Evolutionary conservation across 2,329 filamentous ascomycete genomes (phyloP).

Genomic region (Raffaelea deltoideospora): DNA sequence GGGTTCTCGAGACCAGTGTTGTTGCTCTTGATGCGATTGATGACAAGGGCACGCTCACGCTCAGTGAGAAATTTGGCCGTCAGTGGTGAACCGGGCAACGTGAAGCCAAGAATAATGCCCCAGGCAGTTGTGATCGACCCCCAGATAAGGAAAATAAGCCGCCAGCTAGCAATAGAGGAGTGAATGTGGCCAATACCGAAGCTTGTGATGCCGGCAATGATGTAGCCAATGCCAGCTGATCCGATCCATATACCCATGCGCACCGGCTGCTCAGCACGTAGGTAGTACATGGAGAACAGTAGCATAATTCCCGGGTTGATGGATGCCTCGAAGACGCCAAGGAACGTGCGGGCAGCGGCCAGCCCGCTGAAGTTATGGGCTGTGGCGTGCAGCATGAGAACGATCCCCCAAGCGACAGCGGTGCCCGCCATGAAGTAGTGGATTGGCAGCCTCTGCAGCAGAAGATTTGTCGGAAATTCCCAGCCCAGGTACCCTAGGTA

Average conservation of each 20-base stretch:
- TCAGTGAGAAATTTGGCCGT: constrained; percentile 34
- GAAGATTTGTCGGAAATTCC: not conserved
- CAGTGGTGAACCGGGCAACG: constrained; percentile 41
- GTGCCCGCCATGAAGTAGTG: not conserved
- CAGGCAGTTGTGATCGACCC: constrained; percentile 40
- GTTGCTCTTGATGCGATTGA: constrained; percentile 37
- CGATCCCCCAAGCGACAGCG: not conserved
- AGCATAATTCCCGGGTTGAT: constrained; percentile 37
- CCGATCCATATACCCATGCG: constrained; percentile 45
- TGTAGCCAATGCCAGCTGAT: constrained; percentile 29
- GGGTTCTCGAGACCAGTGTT: constrained; percentile 45
- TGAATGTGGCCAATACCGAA: constrained; percentile 41
- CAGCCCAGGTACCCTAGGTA: not conserved
- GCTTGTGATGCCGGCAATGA: constrained; percentile 18
- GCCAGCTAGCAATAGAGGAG: constrained; percentile 43
- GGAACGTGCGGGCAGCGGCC: constrained; percentile 37
- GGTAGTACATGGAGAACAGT: constrained; percentile 51
- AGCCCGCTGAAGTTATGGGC: constrained; percentile 40
- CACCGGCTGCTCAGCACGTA: constrained; percentile 43
- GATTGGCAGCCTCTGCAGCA: not conserved
- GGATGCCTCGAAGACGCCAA: constrained; percentile 48
- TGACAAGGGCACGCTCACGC: constrained; percentile 33
- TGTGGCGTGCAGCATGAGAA: constrained; percentile 33
- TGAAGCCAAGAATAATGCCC: constrained; percentile 40
- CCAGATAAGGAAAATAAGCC: constrained; percentile 52